Conservation (phyloP, 768 basidiomycete species). For the Suillus americanus region DNA sequence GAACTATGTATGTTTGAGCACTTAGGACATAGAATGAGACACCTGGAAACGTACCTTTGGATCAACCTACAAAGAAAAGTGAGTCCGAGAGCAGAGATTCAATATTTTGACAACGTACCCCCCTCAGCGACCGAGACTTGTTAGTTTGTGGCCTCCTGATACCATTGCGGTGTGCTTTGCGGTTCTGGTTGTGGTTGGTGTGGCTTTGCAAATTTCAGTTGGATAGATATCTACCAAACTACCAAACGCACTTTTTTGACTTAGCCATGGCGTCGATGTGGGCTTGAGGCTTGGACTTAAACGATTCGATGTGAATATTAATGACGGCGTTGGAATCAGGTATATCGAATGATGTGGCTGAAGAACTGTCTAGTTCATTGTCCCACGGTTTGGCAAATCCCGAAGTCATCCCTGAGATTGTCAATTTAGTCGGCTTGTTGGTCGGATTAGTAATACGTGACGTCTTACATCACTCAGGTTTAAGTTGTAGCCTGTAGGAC, state of each 20-base stretch:
- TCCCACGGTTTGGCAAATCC: constrained; percentile 17
- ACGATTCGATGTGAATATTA: neutral
- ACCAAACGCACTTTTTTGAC: constrained; percentile 84
- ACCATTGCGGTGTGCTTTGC: constrained; percentile 97
- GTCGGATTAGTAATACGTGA: constrained; percentile 11
- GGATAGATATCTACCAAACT: constrained; percentile 9
- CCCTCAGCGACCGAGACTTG: constrained; percentile 80
- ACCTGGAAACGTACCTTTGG: constrained; percentile 56
- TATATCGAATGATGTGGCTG: constrained; percentile 28
- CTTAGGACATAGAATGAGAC: neutral
- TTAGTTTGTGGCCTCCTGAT: constrained; percentile 81
- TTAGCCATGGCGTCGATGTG: constrained; percentile 73
- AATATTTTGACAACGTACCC: constrained; percentile 60
- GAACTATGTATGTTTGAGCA: constrained; percentile 50
- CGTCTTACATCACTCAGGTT: neutral
- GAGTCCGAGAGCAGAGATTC: constrained; percentile 10
- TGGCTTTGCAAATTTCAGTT: constrained; percentile 50
- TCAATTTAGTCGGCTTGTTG: no score
- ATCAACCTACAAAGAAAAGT: constrained; percentile 56
- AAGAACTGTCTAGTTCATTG: constrained; percentile 31
- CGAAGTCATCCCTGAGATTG: constrained; percentile 14
- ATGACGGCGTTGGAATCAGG: neutral
- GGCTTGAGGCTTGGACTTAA: constrained; percentile 13
- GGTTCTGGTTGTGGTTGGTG: constrained; percentile 94
- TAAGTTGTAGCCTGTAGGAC: neutral